Conservation (phyloP, 768 basidiomycete species). For the Phaffia tasmanica region DNA sequence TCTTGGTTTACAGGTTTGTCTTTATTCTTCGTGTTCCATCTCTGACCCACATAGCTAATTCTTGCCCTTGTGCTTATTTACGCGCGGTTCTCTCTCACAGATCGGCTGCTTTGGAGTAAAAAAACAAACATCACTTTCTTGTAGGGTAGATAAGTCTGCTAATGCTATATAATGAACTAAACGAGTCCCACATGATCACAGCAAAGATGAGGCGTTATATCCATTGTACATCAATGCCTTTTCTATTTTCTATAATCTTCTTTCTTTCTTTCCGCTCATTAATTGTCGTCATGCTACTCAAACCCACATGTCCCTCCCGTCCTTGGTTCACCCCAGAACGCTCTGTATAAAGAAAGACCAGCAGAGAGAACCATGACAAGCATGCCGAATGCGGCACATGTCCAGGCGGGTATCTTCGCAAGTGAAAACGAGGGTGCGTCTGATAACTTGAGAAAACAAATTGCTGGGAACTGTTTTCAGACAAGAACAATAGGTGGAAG, state of each 20-base stretch:
- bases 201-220: too few relatives aligned
- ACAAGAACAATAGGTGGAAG: slow-evolving; percentile 46
- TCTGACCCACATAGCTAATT: too few relatives aligned
- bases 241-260: too few relatives aligned
- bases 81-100: background rate
- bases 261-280: too few relatives aligned
- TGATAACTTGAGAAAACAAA: slow-evolving; percentile 66
- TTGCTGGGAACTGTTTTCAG: slow-evolving; percentile 48
- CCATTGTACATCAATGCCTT: too few relatives aligned
- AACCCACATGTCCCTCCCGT: too few relatives aligned
- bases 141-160: too few relatives aligned
- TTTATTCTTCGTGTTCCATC: background rate
- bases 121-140: background rate
- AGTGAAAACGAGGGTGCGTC: slow-evolving; percentile 54
- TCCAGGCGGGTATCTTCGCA: slow-evolving; percentile 60
- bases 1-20: slow-evolving; percentile 59
- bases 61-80: too few relatives aligned
- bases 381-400: slow-evolving; percentile 62
- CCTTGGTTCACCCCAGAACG: slow-evolving; percentile 12
- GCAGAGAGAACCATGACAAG: slow-evolving; percentile 68
- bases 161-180: too few relatives aligned
- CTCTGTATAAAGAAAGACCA: slow-evolving; percentile 60
- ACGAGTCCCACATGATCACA: too few relatives aligned
- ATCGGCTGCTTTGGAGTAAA: background rate
- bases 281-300: too few relatives aligned